Base-by-base conservation (phyloP, 2,329 filamentous ascomycete species). In the Zymoseptoria ardabiliae region DNA sequence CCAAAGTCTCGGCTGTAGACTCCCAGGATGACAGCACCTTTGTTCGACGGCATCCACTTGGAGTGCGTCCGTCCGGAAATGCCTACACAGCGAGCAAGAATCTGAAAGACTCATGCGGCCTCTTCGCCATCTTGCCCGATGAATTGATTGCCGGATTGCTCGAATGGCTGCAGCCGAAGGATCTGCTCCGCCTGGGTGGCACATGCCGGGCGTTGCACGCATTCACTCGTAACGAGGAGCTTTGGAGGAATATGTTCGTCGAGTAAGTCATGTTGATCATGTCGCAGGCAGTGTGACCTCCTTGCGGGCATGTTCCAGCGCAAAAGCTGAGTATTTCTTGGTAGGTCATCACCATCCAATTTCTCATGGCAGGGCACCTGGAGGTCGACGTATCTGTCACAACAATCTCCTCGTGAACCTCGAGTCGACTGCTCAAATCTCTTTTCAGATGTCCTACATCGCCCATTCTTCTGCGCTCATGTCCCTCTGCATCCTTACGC, bases 161-260 rank as follows among this genome's bases (percentile, higher is more conserved):
- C 62, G 93, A 97, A 72, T 84, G 79, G 68, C 79, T 97, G 52
- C 87, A 92, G 68, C 78, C 82, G 54, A 68, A 73, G 9, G 78
- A 80, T 56, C 76, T 97, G 56, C 74, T 86, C 58, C 76, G 75
- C 7, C 76, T 97, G 50, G 90, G 91, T 8, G 82, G 83, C 58
- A 89, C 91, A 5, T 96, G 92, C 78, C 90, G 86, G 72, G 91
- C 90, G 56, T 76, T 97, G 17, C 93, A 91, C 78, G 92, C 91
- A 1, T 95, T 93, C 71, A 89, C 87, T 57, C 81, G 87, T 54
- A 85, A 85, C 53, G 93, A 97, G 64, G 93, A 97, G 68, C 73
- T 97, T 41, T 97, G 93, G 93, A 92, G 94, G 74, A 75, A 85
- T 19, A 74, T 96, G 20, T 95, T 93, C 69, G 81, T 96, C 64